A percentile compares a stretch with the other conserved stretches of the same genome.
Evolutionary conservation across 257 asterid genomes (phyloP).

Genomic region (Apocynum venetum): DNA sequence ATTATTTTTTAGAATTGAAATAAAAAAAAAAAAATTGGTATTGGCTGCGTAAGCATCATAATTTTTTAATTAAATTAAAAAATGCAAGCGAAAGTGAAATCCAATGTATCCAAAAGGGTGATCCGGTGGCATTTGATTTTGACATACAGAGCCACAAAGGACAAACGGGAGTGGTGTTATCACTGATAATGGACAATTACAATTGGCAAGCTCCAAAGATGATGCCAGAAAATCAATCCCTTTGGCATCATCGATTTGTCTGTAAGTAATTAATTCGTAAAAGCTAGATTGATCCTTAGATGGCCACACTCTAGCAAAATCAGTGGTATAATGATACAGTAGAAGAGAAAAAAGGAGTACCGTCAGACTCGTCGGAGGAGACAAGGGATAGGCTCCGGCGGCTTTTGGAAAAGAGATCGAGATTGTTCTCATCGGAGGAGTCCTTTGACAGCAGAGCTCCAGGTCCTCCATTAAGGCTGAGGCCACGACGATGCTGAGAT

Average conservation of each 20-base stretch:
- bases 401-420: conserved; percentile 87
- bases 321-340: not conserved
- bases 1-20: not conserved
- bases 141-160: not conserved
- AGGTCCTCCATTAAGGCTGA: conserved; percentile 43
- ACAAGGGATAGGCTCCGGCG: conserved; percentile 69
- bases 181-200: not conserved
- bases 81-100: not conserved
- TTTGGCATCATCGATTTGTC: not conserved
- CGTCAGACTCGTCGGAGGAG: conserved; percentile 31
- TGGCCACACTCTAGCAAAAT: not conserved
- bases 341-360: conserved; percentile 11
- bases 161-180: not conserved
- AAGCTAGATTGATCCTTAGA: not conserved
- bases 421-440: conserved; percentile 35
- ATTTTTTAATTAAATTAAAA: too few relatives aligned
- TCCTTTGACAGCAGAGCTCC: conserved; percentile 26
- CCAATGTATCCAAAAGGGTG: not conserved
- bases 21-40: not conserved
- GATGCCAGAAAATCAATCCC: conserved; percentile 1
- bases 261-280: conserved; percentile 5
- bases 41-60: not conserved
- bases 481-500: conserved; percentile 67
- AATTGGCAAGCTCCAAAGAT: not conserved
- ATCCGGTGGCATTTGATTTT: not conserved